A percentile compares a stretch with the other conserved stretches of the same genome.
These are phyloP conservation scores for Wickerhamiella australiensis DNA, from an alignment of 805 yeast genomes.

Conservation along the genomic window DNA sequence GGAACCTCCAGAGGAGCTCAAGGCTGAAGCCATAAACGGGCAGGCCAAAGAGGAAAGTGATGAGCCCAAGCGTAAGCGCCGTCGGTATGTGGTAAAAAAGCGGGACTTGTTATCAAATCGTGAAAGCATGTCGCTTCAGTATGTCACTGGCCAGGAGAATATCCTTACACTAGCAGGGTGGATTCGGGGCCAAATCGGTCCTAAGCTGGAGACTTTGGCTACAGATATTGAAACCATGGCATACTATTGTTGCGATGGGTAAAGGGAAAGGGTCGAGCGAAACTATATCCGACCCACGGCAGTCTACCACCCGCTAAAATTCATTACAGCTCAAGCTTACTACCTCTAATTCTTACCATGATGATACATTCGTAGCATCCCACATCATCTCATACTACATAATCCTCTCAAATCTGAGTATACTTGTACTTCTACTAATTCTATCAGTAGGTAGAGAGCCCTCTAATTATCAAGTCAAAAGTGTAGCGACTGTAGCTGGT, in stretches of 20 bases:
- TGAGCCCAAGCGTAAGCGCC: background rate
- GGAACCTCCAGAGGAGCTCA: background rate
- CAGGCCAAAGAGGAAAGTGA: background rate
- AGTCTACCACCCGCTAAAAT: too few relatives aligned
- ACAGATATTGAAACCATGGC: constrained; percentile 18
- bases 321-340: too few relatives aligned
- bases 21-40: background rate
- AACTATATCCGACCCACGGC: too few relatives aligned
- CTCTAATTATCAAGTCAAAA: too few relatives aligned
- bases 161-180: constrained; percentile 22
- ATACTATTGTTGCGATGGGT: background rate
- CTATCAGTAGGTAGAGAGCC: too few relatives aligned
- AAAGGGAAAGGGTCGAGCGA: too few relatives aligned
- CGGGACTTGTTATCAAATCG: constrained; percentile 11
- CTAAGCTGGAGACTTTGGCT: constrained; percentile 8
- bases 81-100: background rate
- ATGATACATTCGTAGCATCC: too few relatives aligned
- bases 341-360: too few relatives aligned
- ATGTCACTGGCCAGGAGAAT: constrained; percentile 22
- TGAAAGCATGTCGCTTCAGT: constrained; percentile 15
- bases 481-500: too few relatives aligned
- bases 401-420: too few relatives aligned
- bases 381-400: too few relatives aligned
- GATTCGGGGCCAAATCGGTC: constrained; percentile 22
- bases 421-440: background rate